Base-by-base conservation (phyloP, 2,329 filamentous ascomycete genomes). In the Colletotrichum eleusines region DNA sequence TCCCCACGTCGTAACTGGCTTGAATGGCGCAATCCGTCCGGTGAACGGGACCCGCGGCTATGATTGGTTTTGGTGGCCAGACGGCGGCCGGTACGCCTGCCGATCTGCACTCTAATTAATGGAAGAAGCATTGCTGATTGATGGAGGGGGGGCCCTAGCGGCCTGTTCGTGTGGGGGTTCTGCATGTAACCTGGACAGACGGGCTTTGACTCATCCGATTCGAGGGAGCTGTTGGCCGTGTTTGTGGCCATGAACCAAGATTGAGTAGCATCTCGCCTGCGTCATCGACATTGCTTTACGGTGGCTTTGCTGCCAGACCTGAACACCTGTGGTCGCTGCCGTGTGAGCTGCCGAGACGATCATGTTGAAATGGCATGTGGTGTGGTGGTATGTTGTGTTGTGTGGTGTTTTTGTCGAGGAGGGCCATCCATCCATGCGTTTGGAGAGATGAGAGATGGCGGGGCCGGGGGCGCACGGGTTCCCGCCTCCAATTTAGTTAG, bases 11-110 rank as follows among this genome's bases (percentile, higher is more conserved):
- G 64, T 33, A 58, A 44, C 12, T 31, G 35, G 51, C n/a, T 14
- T 20, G 58, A 48, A 71, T 71, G 64, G 68, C 58, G 68, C 57
- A 68, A 71, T 71, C 42, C 58, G 44, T 46, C 44, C 16, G 58
- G 58, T 54, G n/a, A 53, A 38, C 9, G 11, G 28, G 26, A 33
- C 7, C n/a, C 42, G 42, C 40, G 53, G 35, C 18, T 26, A 23
- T 62, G 58, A 71, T 71, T 71, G 68, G 68, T 35, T 23, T 46
- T 23, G 58, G 18, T n/a, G 28, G 44, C 51, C 38, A 58, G 46
- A 28, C 53, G 28, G 64, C 38, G 51, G 51, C n/a, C 18, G 58
- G 44, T 33, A 54, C n/a, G 31, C 35, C 58, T 59, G 68, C 64
- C 53, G 68, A 68, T 71, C 58, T 48, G 64, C 44, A 68, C 58